Evolutionary conservation across 176 grass and related monocot species (phyloP), one percentile per base, ranked within the genome.

Genomic region (Musa troglodytarum): DNA sequence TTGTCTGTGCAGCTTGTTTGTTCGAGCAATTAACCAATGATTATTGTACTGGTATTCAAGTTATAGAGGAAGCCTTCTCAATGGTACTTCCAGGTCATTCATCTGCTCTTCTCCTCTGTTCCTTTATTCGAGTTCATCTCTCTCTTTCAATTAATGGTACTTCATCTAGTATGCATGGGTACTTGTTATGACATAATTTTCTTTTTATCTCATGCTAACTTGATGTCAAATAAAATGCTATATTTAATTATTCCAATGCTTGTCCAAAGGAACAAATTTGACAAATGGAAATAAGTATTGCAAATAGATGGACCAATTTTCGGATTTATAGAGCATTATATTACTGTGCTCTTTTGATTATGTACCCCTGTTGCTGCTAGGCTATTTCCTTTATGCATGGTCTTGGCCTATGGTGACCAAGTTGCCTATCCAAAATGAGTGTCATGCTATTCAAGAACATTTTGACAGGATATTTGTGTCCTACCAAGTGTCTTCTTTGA

Each of bases 1-100:
- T 93, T 49, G 83, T 93, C 66, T 93, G 88, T 57, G 83, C 86
- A 20, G 90, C 90, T 71, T 93, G 88, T 78, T 84, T 98, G 86
- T 98, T 98, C 61, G 90, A 98, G 65, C 82, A 77, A 65, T 85
- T 93, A 74, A 98, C 88, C 53, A 87, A 82, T 53, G 90, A 88
- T 84, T 98, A 65, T 83, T 87, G 78, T 74, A 73, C 72, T 69
- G 84, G 94, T 79, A 84, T 91, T 80, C 82, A 98, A 88, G 82
- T 91, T 79, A 85, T 98, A 74, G 88, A 98, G 49, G 88, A 93
- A 57, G 85, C 84, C 68, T 89, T 87, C 78, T 78, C 65, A 62
- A 76, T 90, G 54, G 76, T 79, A 67, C 77, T 86, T 89, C 85
- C 90, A 91, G 94, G 94, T 98, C 51, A 24, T 29, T 82, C 65